Evolutionary conservation across 2,329 filamentous ascomycete species (phyloP), one percentile per base, ranked within the genome.

Genomic region (Fusarium miscanthi): DNA sequence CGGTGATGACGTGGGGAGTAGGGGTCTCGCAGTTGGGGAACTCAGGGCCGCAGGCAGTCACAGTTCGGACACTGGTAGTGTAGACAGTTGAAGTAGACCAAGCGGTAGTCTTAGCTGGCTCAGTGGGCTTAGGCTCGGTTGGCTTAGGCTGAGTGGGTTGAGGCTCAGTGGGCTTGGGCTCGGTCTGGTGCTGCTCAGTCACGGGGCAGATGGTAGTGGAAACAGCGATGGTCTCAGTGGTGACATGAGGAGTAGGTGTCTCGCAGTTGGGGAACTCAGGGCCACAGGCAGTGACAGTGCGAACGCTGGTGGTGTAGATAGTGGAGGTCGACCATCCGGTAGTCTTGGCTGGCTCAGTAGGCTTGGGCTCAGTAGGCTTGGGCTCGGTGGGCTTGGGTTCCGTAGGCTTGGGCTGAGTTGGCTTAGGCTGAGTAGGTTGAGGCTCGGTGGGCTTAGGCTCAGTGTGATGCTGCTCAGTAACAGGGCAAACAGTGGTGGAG

Each of bases 51-150:
- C 69, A 74, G 23, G 49, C 40, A 38, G 74, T 76, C 40, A 76
- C 63, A 5, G 73, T 76, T 33, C 71, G 71, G 42, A 76, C 46
- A 25, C 58, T 64, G 7, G 74, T 76, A 3, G 67, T 63, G 63
- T 74, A 75, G 19, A 74, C 43, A 33, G 72, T 73, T 0, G 71
- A 74, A 0, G 64, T 69, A 12, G 66, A 62, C 27, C 35, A 68
- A 3, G 48, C 63, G 7, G 56, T 59, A 6, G 56, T 27, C 56
- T 51, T 37, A 19, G 33, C 40, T 21, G 64, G 48, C 21, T 27
- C 19, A 4, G 59, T 69, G 1, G 65, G 62, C 16, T 51, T 17
- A 1, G 31, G 31, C 31, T 51, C 16, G 0, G 48, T 51, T 8
- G 33, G 17, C 3, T 51, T 13, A 7, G 33, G 9, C n/a, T 52